Evolutionary conservation across 768 basidiomycete genomes (phyloP).

Genomic region (Amanita thiersii): DNA sequence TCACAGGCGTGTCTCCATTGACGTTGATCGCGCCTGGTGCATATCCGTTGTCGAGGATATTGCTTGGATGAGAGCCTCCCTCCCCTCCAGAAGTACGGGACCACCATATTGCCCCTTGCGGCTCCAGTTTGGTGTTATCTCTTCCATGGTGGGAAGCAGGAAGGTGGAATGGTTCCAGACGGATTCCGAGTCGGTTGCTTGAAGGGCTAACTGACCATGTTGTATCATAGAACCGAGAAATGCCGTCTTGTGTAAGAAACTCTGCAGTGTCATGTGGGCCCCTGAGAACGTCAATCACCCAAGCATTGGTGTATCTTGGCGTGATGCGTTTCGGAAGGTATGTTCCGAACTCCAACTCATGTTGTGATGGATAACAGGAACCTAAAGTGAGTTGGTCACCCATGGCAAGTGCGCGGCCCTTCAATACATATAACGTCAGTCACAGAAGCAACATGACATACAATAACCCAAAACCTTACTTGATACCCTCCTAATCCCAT

Average conservation of each 20-base stretch:
- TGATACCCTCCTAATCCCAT: slow-evolving; percentile 57
- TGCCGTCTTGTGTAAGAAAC: slow-evolving; percentile 43
- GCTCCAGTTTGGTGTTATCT: slow-evolving; percentile 20
- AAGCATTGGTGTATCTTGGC: slow-evolving; percentile 40
- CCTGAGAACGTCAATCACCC: slow-evolving; percentile 45
- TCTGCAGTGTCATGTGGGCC: slow-evolving; percentile 58
- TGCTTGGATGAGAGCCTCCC: slow-evolving; percentile 62
- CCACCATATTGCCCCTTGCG: too few species aligned
- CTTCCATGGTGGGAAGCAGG: too few species aligned
- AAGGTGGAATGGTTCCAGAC: too few species aligned
- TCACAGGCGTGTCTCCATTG: slow-evolving; percentile 65
- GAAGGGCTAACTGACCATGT: slow-evolving; percentile 46
- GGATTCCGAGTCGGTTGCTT: slow-evolving; percentile 58
- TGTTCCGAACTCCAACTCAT: slow-evolving; percentile 10
- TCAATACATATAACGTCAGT: slow-evolving; percentile 13
- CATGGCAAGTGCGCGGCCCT: slow-evolving; percentile 40
- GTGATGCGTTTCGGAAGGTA: slow-evolving; percentile 21
- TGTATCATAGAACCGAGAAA: slow-evolving; percentile 40
- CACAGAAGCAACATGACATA: neutral
- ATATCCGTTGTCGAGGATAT: slow-evolving; percentile 58
- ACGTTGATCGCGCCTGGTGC: slow-evolving; percentile 46
- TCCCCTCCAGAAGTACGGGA: slow-evolving; percentile 50
- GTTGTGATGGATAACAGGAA: slow-evolving; percentile 16
- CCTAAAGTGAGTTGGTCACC: slow-evolving; percentile 45
- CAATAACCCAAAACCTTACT: slow-evolving; percentile 19